Base-by-base conservation (phyloP, 179 eudicot genomes). In the Beta corolliflora region DNA sequence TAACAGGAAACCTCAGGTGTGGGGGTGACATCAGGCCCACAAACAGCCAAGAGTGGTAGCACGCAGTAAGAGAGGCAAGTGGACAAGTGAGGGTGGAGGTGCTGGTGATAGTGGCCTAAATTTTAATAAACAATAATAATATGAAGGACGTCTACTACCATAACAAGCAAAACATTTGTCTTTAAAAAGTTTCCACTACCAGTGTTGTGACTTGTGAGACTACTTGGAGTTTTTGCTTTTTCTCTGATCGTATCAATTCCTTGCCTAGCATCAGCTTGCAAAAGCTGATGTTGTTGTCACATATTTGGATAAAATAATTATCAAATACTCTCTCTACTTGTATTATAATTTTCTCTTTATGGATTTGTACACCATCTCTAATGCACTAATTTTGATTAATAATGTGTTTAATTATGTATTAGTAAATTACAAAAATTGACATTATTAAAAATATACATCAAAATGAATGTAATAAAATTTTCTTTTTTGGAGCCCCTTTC, bases 71-170 rank as follows among this genome's bases (percentile, higher is more conserved):
- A 73, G 46, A 76, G 66, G 81, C 84, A 83, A 84, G 76, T 80
- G 75, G 88, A 86, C 91, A 88, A 84, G 74, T 61, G 86, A 80
- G 84, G 84, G 90, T 90, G 91, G 89, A 83, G 72, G 79, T 67
- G 86, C 85, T 86, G 81, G 81, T 83, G 83, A 81, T 90, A 83
- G 88, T 90, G 93, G 93, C 82, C 78, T 86, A 69, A 23, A 44
- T 67, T 10, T 14, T 4, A 15, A 18, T 45, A 67, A 45, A 19
- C 50, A 48, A 73, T 54, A 79, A 88, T 87, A 83, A 86, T 86
- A 81, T 29, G 74, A 83, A 81, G 71, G 66, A 64, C 81, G 80
- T 84, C 85, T 76, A 52, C 73, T 52, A 65, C 67, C 64, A 84
- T 79, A 79, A 90, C 79, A 77, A 77, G 86, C 86, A 78, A 81